Evolutionary conservation across 2,329 filamentous ascomycete genomes (phyloP), one percentile per base, ranked within the genome.

Genomic region (Plectosphaerella cucumerina): DNA sequence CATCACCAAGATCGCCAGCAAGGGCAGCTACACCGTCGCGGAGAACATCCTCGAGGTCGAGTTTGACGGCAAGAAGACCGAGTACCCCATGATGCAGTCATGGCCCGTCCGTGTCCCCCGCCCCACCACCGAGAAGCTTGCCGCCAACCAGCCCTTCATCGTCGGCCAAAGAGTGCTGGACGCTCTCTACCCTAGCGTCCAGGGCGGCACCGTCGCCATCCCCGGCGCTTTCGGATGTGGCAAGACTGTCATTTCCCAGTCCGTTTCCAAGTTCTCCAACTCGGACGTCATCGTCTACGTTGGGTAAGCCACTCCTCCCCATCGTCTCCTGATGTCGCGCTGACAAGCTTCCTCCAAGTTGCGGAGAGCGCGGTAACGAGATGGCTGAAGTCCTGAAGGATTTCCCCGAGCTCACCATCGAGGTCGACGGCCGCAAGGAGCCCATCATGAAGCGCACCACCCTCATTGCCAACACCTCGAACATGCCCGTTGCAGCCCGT

Each of bases 341-440:
- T 31, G 26, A 31, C 26, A 11, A 26, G 23, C 9, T 8, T 31
- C 8, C 26, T 31, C 26, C 26, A 8, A 31, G 26, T 21, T 76
- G 75, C 60, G 90, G 92, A 62, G 94, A 99, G 75, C 89, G 94
- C 62, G 94, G 94, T 60, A 99, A 99, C 68, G 94, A 99, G 75
- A 99, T 99, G 94, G 94, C 94, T 58, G 94, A 99, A 81, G 94
- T 99, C 61, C 81, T 99, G 81, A 97, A 97, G 89, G 94, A 99
- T 74, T 99, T 99, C 80, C 94, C 94, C 53, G 92, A 97, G 81
- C 89, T 99, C 59, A 89, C 89, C 45, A 99, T 99, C 66, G 87
- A 95, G 17, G 85, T 97, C 61, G 87, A 96, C 42, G 94, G 94
- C 62, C 90, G 93, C 67, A 87, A 93, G 74, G 94, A 99, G 70